Conservation (phyloP, 768 basidiomycete genomes). For the Rossbeevera mucosa region DNA sequence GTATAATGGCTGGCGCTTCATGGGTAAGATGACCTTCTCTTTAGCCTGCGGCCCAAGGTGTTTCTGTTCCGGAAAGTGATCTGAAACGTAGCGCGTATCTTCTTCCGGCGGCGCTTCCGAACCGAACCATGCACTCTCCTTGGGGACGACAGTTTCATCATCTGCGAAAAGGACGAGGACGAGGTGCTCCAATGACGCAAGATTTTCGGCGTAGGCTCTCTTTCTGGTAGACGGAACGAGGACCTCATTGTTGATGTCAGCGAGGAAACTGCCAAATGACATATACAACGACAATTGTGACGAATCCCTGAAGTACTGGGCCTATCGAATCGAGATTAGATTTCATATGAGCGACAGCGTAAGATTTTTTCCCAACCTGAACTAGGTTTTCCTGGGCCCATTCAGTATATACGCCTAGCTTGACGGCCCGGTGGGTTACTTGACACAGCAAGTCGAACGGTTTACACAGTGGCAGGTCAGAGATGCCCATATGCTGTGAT, state of each 20-base stretch:
- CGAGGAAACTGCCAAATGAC: conserved; percentile 57
- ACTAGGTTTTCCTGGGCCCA: conserved; percentile 78
- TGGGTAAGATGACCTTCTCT: conserved; percentile 51
- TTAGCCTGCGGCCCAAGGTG: conserved; percentile 1
- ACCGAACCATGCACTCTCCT: conserved; percentile 85
- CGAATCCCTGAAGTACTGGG: conserved; percentile 84
- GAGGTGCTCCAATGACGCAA: conserved; percentile 59
- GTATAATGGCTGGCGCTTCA: conserved; percentile 72
- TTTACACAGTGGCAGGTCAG: conserved; percentile 65
- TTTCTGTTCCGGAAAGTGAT: conserved; percentile 11
- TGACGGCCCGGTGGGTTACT: conserved; percentile 56
- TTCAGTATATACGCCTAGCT: conserved; percentile 59
- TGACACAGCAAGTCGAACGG: conserved; percentile 67
- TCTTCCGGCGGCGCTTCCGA: conserved; percentile 49
- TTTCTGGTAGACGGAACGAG: conserved; percentile 46
- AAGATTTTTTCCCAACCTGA: conserved; percentile 42
- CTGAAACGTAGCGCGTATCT: conserved; percentile 11
- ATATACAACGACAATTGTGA: conserved; percentile 55
- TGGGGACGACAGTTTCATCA: conserved; percentile 77
- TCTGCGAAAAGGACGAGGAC: conserved; percentile 70
- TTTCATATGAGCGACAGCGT: background rate
- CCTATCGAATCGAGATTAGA: conserved; percentile 38
- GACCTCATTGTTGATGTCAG: conserved; percentile 75
- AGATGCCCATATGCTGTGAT: conserved; percentile 82
- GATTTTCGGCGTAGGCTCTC: conserved; percentile 52